phyloP scores from a whole-genome alignment of 495 filamentous ascomycete genomes.

The Rhypophila decipiens region DNA sequence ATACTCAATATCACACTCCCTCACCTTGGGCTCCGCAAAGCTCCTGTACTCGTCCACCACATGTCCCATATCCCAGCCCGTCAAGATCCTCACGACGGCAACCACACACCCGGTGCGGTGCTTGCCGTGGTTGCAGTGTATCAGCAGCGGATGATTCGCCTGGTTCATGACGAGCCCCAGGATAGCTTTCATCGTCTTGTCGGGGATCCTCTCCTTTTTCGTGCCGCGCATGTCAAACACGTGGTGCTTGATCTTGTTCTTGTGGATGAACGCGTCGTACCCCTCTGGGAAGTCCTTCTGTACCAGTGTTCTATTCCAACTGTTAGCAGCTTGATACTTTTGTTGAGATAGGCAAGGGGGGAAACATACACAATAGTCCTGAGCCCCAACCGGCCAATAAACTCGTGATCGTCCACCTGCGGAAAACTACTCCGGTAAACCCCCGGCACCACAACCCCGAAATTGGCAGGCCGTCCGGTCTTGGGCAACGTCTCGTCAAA shows the following conservation, averaged over 20 bases:
- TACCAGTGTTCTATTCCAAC: slow-evolving; percentile 61
- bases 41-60: slow-evolving; percentile 61
- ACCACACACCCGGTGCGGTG: slow-evolving; percentile 82
- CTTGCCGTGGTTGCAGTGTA: slow-evolving; percentile 89
- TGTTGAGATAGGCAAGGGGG: too few species aligned
- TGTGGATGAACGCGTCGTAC: slow-evolving; percentile 54
- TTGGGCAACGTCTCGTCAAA: slow-evolving; percentile 7
- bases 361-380: slow-evolving; percentile 66
- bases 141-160: slow-evolving; percentile 65
- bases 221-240: slow-evolving; percentile 70
- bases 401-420: slow-evolving; percentile 53
- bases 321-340: background rate
- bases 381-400: slow-evolving; percentile 56
- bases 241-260: slow-evolving; percentile 57
- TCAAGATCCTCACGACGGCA: slow-evolving; percentile 60
- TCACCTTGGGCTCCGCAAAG: slow-evolving; percentile 59
- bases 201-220: slow-evolving; percentile 60
- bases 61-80: slow-evolving; percentile 50
- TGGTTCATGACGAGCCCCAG: slow-evolving; percentile 58
- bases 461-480: slow-evolving; percentile 53
- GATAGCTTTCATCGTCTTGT: slow-evolving; percentile 56
- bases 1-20: slow-evolving; percentile 47
- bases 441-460: slow-evolving; percentile 56
- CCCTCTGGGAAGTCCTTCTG: slow-evolving; percentile 52
- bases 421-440: slow-evolving; percentile 79